Evolutionary conservation across 2,329 filamentous ascomycete species (phyloP).

Genomic region (Calonectria montana): DNA sequence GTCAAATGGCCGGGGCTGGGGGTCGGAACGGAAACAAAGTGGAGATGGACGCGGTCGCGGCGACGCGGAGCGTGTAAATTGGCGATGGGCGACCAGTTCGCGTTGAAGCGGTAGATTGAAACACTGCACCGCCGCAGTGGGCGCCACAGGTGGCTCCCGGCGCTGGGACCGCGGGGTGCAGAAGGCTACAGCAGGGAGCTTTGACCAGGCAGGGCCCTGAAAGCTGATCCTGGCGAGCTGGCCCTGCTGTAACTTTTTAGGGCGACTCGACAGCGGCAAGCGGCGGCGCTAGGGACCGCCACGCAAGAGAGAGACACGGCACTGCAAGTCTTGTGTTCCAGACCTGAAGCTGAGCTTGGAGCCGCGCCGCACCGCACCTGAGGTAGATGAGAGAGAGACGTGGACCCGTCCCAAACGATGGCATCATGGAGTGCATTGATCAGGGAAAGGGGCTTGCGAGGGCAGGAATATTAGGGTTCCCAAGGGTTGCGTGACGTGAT

Average conservation of each 20-base stretch:
- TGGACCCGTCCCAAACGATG: neutral
- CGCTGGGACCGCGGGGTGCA: neutral
- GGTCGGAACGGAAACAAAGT: slow-evolving; percentile 32
- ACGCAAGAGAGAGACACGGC: slow-evolving; percentile 3
- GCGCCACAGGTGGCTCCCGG: neutral
- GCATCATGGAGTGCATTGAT: slow-evolving; percentile 6
- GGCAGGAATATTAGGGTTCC: slow-evolving; percentile 27
- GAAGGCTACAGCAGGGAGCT: neutral
- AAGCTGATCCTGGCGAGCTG: neutral
- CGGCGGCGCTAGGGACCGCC: slow-evolving; percentile 24
- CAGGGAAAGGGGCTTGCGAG: neutral
- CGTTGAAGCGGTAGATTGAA: slow-evolving; percentile 25
- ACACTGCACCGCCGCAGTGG: slow-evolving; percentile 20
- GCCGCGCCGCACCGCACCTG: neutral
- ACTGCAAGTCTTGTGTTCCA: slow-evolving; percentile 1
- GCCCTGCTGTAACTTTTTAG: neutral
- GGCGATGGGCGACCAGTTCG: slow-evolving; percentile 39
- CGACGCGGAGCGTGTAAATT: slow-evolving; percentile 44
- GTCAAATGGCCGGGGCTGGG: slow-evolving; percentile 41
- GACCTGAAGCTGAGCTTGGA: neutral
- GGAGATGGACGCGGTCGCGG: slow-evolving; percentile 37
- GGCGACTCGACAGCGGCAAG: slow-evolving; percentile 10
- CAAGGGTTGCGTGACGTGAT: slow-evolving; percentile 37
- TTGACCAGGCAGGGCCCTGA: neutral
- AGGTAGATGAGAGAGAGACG: neutral